These are phyloP conservation scores for Zalaria obscura DNA, from an alignment of 2,329 filamentous ascomycete genomes.

Conservation along the genomic window DNA sequence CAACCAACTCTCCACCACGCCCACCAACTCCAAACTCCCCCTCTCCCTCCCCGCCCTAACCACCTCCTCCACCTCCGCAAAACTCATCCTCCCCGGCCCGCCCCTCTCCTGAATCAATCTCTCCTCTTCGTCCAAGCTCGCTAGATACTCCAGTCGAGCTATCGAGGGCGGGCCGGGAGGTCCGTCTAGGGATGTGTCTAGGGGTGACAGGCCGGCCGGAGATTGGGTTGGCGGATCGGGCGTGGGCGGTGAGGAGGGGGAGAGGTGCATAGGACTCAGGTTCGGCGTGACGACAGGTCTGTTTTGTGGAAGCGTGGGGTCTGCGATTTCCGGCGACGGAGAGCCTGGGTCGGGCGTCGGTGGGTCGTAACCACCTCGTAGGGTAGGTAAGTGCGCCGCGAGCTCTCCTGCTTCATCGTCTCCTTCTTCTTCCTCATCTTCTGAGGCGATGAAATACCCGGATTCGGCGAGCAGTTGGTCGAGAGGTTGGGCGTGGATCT, in stretches of 20 bases:
- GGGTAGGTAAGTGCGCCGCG: no score
- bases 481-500: constrained; percentile 23
- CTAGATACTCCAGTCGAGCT: constrained; percentile 29
- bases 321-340: background rate
- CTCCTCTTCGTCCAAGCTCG: constrained; percentile 48
- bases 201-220: background rate
- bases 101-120: constrained; percentile 54
- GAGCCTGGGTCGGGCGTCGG: background rate
- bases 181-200: background rate
- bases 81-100: constrained; percentile 66
- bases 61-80: constrained; percentile 67
- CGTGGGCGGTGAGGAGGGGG: background rate
- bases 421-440: background rate
- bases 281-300: constrained; percentile 4
- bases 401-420: no score
- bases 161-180: constrained; percentile 9
- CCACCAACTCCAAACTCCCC: constrained; percentile 45
- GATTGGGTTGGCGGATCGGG: constrained; percentile 1
- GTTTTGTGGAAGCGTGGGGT: constrained; percentile 13
- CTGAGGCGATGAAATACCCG: constrained; percentile 20
- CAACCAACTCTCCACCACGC: constrained; percentile 83
- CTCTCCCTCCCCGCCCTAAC: constrained; percentile 45
- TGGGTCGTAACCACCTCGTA: background rate
- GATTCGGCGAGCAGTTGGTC: constrained; percentile 27
- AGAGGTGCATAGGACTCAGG: background rate